phyloP scores from a whole-genome alignment of 2,329 filamentous ascomycete genomes.

The Scopulariopsis brevicaulis region DNA sequence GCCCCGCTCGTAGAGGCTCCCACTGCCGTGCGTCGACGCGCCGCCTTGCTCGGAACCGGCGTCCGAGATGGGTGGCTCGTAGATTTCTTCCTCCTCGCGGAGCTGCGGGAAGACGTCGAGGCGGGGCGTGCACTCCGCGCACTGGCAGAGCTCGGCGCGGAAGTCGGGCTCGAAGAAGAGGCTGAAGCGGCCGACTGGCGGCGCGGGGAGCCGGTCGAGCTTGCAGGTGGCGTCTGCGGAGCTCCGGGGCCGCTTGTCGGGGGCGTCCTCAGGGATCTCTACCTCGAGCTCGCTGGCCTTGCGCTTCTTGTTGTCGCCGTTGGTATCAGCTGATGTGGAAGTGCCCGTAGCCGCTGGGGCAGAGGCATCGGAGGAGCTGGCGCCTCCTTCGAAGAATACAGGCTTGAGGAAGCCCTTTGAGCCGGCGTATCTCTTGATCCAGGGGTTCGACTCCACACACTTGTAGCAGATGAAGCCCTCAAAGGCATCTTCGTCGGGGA shows the following conservation, averaged over 20 bases:
- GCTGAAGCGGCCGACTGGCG: slow-evolving; percentile 54
- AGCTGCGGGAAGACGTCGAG: slow-evolving; percentile 46
- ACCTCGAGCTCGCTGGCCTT: slow-evolving; percentile 40
- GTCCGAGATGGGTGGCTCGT: slow-evolving; percentile 80
- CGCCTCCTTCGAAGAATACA: slow-evolving; percentile 33
- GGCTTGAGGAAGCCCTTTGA: slow-evolving; percentile 68
- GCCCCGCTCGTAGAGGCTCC: slow-evolving; percentile 78
- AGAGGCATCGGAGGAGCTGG: slow-evolving; percentile 7
- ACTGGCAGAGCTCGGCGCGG: slow-evolving; percentile 73
- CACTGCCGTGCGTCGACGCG: slow-evolving; percentile 53
- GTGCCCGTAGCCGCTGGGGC: not conserved
- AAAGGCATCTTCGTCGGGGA: slow-evolving; percentile 82
- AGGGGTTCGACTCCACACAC: slow-evolving; percentile 76
- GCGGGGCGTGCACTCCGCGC: slow-evolving; percentile 60
- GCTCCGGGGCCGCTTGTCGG: slow-evolving; percentile 41
- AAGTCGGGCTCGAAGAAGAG: slow-evolving; percentile 75
- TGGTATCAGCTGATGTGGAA: not conserved
- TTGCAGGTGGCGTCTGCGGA: slow-evolving; percentile 41
- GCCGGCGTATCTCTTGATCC: slow-evolving; percentile 83
- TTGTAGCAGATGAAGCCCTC: slow-evolving; percentile 90
- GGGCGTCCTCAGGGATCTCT: slow-evolving; percentile 18
- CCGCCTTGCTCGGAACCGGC: slow-evolving; percentile 41
- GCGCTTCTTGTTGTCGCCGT: slow-evolving; percentile 44
- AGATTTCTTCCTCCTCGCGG: slow-evolving; percentile 86
- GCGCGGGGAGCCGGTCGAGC: slow-evolving; percentile 42